Evolutionary conservation across 192 early-diverging fungal species (phyloP).

Genomic region (Backusella parvicylindrica): DNA sequence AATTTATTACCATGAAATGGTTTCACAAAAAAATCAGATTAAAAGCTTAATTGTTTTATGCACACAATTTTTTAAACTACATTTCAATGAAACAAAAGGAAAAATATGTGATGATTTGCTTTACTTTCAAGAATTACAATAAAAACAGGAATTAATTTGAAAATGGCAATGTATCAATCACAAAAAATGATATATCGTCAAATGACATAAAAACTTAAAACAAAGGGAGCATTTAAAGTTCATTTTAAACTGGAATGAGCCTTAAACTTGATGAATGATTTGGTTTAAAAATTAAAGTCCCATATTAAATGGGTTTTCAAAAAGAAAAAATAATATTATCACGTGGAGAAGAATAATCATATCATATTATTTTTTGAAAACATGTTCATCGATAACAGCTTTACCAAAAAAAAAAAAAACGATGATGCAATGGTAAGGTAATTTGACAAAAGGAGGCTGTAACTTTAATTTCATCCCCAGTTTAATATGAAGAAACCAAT

Average conservation of each 20-base stretch:
- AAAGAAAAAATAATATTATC: neutral
- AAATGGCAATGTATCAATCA: neutral
- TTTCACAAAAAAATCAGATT: neutral
- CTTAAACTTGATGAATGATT: neutral
- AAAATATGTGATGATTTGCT: neutral
- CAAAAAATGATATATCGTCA: neutral
- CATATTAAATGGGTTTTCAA: neutral
- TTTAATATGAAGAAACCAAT: neutral
- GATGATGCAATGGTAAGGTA: too few species aligned
- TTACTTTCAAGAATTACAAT: neutral
- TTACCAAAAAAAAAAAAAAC: neutral
- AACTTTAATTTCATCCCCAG: neutral
- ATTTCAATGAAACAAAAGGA: neutral
- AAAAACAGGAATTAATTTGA: neutral
- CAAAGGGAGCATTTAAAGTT: neutral
- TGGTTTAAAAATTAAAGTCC: neutral
- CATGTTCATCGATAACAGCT: neutral
- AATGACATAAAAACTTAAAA: neutral
- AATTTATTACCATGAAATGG: neutral
- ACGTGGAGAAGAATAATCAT: neutral
- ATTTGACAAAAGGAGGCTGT: neutral
- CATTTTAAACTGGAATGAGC: neutral
- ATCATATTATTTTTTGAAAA: neutral
- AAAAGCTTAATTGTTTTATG: neutral
- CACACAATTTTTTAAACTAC: neutral